These are phyloP conservation scores for Pythium rhizo-oryzae DNA, from an alignment of 352 stramenopile species.

Conservation along the genomic window DNA sequence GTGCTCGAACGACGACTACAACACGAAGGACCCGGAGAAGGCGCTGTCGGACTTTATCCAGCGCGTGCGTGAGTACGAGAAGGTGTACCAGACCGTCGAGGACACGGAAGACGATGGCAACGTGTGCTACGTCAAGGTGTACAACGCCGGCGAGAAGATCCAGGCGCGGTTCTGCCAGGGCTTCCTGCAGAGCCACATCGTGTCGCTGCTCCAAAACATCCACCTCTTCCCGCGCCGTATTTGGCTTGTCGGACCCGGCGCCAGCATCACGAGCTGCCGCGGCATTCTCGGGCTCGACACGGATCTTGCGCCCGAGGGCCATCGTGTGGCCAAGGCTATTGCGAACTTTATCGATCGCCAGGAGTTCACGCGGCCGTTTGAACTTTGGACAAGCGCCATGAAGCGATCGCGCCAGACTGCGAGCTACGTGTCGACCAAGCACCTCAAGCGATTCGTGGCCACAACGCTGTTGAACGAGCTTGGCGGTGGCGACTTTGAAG, in stretches of 20 bases:
- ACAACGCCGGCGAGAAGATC: constrained; percentile 93
- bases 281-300: constrained; percentile 84
- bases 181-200: constrained; percentile 87
- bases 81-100: constrained; percentile 92
- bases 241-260: constrained; percentile 88
- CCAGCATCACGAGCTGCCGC: constrained; percentile 75
- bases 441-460: constrained; percentile 79
- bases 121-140: constrained; percentile 93
- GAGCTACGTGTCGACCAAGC: constrained; percentile 55
- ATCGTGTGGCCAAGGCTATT: constrained; percentile 79
- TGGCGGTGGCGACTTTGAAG: constrained; percentile 89
- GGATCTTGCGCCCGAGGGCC: constrained; percentile 83
- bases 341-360: constrained; percentile 85
- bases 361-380: constrained; percentile 68
- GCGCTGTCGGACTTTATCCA: constrained; percentile 89
- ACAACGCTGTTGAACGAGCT: constrained; percentile 93
- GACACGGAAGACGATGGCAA: constrained; percentile 79
- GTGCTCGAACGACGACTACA: constrained; percentile 91
- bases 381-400: constrained; percentile 83
- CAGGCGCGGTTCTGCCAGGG: constrained; percentile 84
- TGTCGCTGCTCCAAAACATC: constrained; percentile 91
- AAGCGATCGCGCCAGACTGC: constrained; percentile 81
- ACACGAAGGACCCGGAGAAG: constrained; percentile 75
- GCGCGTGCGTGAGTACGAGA: constrained; percentile 92
- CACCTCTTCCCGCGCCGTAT: constrained; percentile 90